These are phyloP conservation scores for Heracleum sosnowskyi DNA, from an alignment of 129 eudicot genomes.

Conservation along the genomic window DNA sequence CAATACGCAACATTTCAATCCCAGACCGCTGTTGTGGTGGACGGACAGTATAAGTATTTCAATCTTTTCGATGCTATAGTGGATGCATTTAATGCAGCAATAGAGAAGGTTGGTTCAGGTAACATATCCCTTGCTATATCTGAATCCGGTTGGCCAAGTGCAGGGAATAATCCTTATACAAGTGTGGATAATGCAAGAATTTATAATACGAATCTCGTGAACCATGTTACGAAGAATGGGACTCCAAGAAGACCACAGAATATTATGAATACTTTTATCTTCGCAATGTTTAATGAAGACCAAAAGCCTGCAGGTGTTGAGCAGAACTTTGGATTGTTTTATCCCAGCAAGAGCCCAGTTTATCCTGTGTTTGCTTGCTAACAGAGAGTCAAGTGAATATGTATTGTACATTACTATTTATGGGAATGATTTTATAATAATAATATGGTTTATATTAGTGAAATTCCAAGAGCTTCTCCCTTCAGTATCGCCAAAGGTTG, in stretches of 20 bases:
- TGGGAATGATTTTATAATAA: too few relatives aligned
- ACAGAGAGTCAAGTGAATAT: not conserved
- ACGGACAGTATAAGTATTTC: not conserved
- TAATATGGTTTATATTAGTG: too few relatives aligned
- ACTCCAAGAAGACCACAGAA: conserved; percentile 16
- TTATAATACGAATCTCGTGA: not conserved
- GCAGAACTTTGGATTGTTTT: conserved; percentile 37
- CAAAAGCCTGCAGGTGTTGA: conserved; percentile 31
- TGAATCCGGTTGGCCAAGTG: conserved; percentile 25
- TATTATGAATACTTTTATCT: conserved; percentile 29
- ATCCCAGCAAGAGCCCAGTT: conserved; percentile 31
- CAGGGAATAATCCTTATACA: conserved; percentile 7
- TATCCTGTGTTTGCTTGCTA: conserved; percentile 16
- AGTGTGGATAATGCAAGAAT: not conserved
- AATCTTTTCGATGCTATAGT: conserved; percentile 18
- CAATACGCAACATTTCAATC: not conserved
- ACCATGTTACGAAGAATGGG: not conserved
- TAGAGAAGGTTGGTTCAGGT: conserved; percentile 8
- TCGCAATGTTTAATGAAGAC: conserved; percentile 36
- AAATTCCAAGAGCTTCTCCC: too few relatives aligned
- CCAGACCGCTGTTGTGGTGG: not conserved
- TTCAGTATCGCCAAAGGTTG: too few relatives aligned
- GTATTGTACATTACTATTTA: too few relatives aligned
- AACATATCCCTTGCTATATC: not conserved
- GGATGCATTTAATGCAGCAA: conserved; percentile 15